Evolutionary conservation across 2,329 filamentous ascomycete species (phyloP).

Genomic region (Calonectria hongkongensis): DNA sequence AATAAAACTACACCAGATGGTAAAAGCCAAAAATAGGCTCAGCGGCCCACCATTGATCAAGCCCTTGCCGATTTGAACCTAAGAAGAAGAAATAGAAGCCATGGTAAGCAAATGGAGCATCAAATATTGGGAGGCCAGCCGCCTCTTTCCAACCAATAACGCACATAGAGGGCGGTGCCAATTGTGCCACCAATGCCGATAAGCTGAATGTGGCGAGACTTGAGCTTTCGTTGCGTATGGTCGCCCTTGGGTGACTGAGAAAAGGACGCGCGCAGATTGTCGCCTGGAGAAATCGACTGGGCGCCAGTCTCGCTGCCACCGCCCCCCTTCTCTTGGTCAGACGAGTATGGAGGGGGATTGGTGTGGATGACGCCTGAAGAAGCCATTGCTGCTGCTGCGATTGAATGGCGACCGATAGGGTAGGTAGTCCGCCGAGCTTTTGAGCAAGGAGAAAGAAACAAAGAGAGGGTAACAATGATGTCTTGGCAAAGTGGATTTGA

Average conservation of each 20-base stretch:
- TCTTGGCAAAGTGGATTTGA: constrained; percentile 52
- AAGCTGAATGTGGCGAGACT: constrained; percentile 74
- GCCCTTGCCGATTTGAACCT: constrained; percentile 74
- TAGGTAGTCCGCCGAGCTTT: neutral
- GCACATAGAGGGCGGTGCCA: constrained; percentile 75
- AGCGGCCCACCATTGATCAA: constrained; percentile 76
- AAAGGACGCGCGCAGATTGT: constrained; percentile 18
- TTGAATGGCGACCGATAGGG: neutral
- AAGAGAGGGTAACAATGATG: neutral
- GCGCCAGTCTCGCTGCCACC: constrained; percentile 29
- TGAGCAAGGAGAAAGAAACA: neutral
- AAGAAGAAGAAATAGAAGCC: constrained; percentile 45
- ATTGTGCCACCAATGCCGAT: constrained; percentile 80
- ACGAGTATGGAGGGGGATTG: constrained; percentile 50
- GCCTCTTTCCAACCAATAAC: constrained; percentile 37
- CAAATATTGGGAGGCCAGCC: neutral
- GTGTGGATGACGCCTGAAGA: constrained; percentile 49
- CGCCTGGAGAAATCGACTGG: constrained; percentile 7
- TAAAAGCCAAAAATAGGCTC: constrained; percentile 76
- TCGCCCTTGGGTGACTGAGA: constrained; percentile 31
- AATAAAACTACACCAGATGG: constrained; percentile 77
- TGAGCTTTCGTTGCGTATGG: constrained; percentile 70
- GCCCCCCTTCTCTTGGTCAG: constrained; percentile 49
- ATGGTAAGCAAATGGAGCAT: constrained; percentile 41
- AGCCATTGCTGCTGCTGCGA: constrained; percentile 45